A percentile compares a stretch with the other conserved stretches of the same genome.
These are phyloP conservation scores for Fraxinus ornus DNA, from an alignment of 305 asterid genomes.

Conservation along the genomic window DNA sequence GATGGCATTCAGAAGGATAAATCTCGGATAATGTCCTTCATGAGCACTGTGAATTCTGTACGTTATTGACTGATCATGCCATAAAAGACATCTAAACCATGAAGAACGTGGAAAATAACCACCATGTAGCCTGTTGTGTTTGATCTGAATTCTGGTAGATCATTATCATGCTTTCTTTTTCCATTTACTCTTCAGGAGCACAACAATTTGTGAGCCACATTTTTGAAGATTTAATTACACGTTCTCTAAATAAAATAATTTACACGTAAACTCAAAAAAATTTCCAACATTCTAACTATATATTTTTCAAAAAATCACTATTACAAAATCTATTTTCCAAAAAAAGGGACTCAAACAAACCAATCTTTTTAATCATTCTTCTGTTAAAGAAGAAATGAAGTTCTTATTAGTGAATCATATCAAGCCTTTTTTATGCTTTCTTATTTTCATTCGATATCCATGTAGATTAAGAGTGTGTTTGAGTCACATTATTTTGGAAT, in stretches of 20 bases:
- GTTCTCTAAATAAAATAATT: too few species aligned
- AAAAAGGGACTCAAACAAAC: neutral
- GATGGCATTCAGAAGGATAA: slow-evolving; percentile 79
- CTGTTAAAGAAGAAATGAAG: neutral
- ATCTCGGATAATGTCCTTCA: slow-evolving; percentile 58
- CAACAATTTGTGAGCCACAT: neutral
- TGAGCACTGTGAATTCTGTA: slow-evolving; percentile 59
- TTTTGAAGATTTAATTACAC: too few species aligned
- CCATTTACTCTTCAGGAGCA: neutral
- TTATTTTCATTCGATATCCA: neutral
- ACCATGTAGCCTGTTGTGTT: neutral
- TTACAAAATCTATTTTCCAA: neutral
- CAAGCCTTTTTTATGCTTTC: neutral
- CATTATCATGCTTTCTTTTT: neutral
- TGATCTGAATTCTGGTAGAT: neutral
- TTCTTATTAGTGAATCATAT: neutral
- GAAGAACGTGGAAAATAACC: neutral
- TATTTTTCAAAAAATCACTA: neutral
- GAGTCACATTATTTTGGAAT: too few species aligned
- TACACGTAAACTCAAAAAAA: neutral
- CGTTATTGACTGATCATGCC: slow-evolving; percentile 27
- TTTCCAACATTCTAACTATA: neutral
- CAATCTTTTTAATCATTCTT: neutral
- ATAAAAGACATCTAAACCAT: neutral
- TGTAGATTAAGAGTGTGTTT: neutral